A percentile compares a stretch with the other conserved stretches of the same genome.
Evolutionary conservation across 139 green algal species (phyloP).

Genomic region (Zygnema circumcarinatum): DNA sequence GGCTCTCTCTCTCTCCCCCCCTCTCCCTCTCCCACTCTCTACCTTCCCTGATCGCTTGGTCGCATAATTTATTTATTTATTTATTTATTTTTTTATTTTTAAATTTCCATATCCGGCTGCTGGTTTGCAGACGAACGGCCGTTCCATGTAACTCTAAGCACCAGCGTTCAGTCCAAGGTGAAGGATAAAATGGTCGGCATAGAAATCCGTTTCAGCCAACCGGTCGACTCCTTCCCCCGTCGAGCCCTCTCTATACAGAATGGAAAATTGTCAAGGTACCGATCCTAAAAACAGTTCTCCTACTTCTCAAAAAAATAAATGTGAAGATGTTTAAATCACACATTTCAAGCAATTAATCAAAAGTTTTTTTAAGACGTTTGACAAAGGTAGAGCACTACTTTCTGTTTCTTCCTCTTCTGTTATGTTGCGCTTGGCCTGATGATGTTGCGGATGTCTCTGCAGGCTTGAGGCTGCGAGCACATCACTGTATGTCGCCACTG

Average conservation of each 20-base stretch:
- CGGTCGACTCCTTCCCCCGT: background rate
- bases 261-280: no score
- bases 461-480: background rate
- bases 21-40: background rate
- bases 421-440: no score
- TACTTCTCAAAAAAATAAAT: no score
- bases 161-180: background rate
- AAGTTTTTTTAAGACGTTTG: no score
- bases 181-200: background rate
- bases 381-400: no score
- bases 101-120: background rate
- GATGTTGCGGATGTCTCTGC: no score
- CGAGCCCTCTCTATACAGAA: no score
- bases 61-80: no score
- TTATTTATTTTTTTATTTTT: background rate
- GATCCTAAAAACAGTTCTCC: no score
- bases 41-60: background rate
- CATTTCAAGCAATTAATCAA: no score
- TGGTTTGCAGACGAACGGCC: background rate
- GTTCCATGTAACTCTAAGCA: background rate
- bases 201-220: background rate
- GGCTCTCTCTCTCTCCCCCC: conserved; percentile 16
- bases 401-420: no score
- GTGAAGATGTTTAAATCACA: no score
- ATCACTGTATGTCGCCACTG: background rate